phyloP scores from a whole-genome alignment of 768 basidiomycete species.

The Tylopilus sp. region DNA sequence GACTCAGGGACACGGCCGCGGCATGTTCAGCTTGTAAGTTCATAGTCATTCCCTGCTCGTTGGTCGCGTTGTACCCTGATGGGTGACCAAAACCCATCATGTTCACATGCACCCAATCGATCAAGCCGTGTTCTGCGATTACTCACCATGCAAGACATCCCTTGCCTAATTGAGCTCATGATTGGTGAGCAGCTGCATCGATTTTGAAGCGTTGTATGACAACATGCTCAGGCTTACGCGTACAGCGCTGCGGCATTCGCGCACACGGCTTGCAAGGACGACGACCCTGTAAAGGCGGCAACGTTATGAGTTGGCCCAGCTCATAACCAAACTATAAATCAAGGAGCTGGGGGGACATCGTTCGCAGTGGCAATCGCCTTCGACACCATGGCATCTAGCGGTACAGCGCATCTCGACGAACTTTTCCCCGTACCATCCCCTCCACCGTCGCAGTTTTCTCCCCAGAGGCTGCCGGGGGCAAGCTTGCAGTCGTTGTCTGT shows the following conservation, averaged over 20 bases:
- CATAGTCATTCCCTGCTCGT: too few species aligned
- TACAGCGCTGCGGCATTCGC: neutral
- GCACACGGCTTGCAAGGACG: neutral
- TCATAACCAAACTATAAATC: neutral
- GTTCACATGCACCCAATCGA: neutral
- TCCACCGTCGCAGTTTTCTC: conserved; percentile 24
- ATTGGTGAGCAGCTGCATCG: conserved; percentile 7
- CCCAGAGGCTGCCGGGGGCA: conserved; percentile 28
- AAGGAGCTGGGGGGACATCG: neutral
- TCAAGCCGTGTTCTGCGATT: neutral
- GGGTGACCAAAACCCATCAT: neutral
- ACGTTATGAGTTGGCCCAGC: neutral
- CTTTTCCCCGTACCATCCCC: conserved; percentile 26
- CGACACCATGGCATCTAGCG: conserved; percentile 15
- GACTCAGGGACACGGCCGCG: too few species aligned
- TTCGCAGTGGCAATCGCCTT: neutral
- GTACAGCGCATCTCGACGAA: conserved; percentile 7
- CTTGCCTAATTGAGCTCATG: neutral
- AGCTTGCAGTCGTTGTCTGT: conserved; percentile 19
- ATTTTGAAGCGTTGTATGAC: neutral
- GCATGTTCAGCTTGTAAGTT: too few species aligned
- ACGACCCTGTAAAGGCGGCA: neutral
- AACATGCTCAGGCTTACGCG: neutral
- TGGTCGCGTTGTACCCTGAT: neutral
- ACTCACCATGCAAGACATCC: neutral